These are phyloP conservation scores for Zalaria sp. DNA, from an alignment of 2,329 filamentous ascomycete species.

Conservation along the genomic window DNA sequence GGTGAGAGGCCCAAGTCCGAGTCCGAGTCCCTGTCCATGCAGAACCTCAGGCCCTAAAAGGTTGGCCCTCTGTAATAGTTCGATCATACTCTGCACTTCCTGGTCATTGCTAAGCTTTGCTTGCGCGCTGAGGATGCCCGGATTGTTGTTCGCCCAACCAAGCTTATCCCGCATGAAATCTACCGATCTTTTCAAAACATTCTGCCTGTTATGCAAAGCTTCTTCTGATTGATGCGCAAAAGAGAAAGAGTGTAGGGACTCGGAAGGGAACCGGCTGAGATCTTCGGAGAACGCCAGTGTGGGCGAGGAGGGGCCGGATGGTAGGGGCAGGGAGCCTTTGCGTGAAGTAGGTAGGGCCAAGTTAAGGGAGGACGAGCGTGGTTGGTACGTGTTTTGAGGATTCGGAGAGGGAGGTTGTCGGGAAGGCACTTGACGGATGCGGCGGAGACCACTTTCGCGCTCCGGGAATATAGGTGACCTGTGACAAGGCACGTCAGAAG, in stretches of 20 bases:
- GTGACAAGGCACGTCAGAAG: background rate
- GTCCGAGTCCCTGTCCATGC: conserved; percentile 31
- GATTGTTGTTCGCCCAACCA: conserved; percentile 63
- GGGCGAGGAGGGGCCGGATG: conserved; percentile 56
- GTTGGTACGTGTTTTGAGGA: conserved; percentile 57
- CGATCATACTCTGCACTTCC: conserved; percentile 82
- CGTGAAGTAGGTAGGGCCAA: conserved; percentile 45
- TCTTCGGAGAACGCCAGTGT: conserved; percentile 66
- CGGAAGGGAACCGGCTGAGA: conserved; percentile 79
- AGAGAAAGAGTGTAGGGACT: conserved; percentile 95
- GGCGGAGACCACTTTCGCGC: conserved; percentile 53
- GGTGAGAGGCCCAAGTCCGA: conserved; percentile 52
- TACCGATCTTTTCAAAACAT: conserved; percentile 80
- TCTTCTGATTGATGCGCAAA: conserved; percentile 95
- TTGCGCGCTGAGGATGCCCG: conserved; percentile 69
- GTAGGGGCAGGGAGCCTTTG: conserved; percentile 38
- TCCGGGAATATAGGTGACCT: conserved; percentile 8
- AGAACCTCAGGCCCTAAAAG: conserved; percentile 57
- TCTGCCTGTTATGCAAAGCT: conserved; percentile 78
- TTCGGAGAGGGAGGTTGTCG: conserved; percentile 51
- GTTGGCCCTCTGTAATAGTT: conserved; percentile 70
- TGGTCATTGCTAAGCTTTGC: conserved; percentile 69
- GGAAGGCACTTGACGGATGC: conserved; percentile 77
- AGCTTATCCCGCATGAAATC: conserved; percentile 94
- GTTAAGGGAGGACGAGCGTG: conserved; percentile 59